Evolutionary conservation across 768 basidiomycete genomes (phyloP).

Genomic region (Podaxis sp.): DNA sequence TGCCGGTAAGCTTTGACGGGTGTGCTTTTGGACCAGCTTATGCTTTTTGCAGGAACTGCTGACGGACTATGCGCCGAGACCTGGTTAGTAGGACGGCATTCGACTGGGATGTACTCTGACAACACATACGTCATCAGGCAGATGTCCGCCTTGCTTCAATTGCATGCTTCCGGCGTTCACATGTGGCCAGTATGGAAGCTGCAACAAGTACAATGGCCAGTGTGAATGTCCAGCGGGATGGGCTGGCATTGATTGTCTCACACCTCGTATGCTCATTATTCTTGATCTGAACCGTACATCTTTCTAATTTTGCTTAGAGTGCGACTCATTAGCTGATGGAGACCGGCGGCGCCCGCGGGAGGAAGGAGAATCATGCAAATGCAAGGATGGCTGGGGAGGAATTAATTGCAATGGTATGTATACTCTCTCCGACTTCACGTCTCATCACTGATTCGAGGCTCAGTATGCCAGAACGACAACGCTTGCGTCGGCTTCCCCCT

Average conservation of each 20-base stretch:
- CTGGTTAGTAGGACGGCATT: slow-evolving; percentile 3
- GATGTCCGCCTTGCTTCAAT: slow-evolving; percentile 93
- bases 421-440: not conserved
- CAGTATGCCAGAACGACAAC: slow-evolving; percentile 84
- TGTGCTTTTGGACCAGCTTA: not conserved
- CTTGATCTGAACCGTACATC: not conserved
- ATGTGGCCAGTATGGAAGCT: slow-evolving; percentile 90
- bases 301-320: slow-evolving; percentile 53
- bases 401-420: slow-evolving; percentile 94
- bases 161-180: slow-evolving; percentile 89
- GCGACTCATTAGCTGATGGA: slow-evolving; percentile 92
- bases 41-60: slow-evolving; percentile 4
- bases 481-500: slow-evolving; percentile 83
- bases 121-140: slow-evolving; percentile 32
- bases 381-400: slow-evolving; percentile 93
- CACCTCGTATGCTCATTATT: slow-evolving; percentile 66
- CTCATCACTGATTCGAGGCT: not conserved
- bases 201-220: slow-evolving; percentile 90
- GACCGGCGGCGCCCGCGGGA: slow-evolving; percentile 80
- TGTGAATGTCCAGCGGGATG: slow-evolving; percentile 98
- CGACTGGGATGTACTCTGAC: not conserved
- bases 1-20: slow-evolving; percentile 7
- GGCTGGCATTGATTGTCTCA: slow-evolving; percentile 93
- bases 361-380: slow-evolving; percentile 75
- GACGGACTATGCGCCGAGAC: not conserved